A percentile compares a stretch with the other conserved stretches of the same genome.
Evolutionary conservation across 1,139 yeast species (phyloP).

Genomic region (Ogataea hybrid): DNA sequence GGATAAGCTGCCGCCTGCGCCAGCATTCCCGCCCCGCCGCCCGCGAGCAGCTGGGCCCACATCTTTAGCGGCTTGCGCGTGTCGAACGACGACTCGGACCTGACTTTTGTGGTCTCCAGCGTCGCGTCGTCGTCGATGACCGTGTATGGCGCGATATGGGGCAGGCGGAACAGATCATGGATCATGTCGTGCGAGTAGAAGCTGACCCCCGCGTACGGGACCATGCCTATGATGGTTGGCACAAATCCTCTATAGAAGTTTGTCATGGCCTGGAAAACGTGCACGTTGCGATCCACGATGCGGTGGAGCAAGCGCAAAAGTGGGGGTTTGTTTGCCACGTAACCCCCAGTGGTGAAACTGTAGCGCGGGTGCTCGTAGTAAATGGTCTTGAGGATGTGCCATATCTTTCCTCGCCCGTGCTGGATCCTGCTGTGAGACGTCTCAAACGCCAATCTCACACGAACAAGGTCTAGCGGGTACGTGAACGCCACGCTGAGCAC

Average conservation of each 20-base stretch:
- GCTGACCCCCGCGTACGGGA: slow-evolving; percentile 97
- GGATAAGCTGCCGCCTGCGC: slow-evolving; percentile 98
- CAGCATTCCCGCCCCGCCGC: slow-evolving; percentile 91
- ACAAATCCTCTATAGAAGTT: slow-evolving; percentile 93
- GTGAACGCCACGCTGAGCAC: slow-evolving; percentile 84
- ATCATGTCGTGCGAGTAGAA: slow-evolving; percentile 90
- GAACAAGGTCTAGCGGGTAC: slow-evolving; percentile 84
- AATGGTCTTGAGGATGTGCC: slow-evolving; percentile 52
- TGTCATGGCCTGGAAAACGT: slow-evolving; percentile 42
- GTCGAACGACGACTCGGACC: slow-evolving; percentile 41
- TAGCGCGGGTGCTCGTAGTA: slow-evolving; percentile 57
- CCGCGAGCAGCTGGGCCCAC: slow-evolving; percentile 92
- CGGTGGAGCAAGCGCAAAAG: slow-evolving; percentile 40
- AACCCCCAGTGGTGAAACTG: slow-evolving; percentile 28
- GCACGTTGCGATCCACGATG: slow-evolving; percentile 38
- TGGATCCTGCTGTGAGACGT: slow-evolving; percentile 44
- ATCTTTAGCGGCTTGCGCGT: slow-evolving; percentile 68
- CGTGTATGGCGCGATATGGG: slow-evolving; percentile 52
- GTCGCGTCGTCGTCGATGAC: slow-evolving; percentile 35
- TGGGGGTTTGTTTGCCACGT: slow-evolving; percentile 23
- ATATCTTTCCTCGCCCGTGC: slow-evolving; percentile 49
- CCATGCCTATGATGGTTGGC: slow-evolving; percentile 93
- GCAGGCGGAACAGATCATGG: slow-evolving; percentile 78
- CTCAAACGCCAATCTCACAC: slow-evolving; percentile 91
- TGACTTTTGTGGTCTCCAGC: slow-evolving; percentile 12